A percentile compares a stretch with the other conserved stretches of the same genome.
These are phyloP conservation scores for Aspergillus proliferans DNA, from an alignment of 2,329 filamentous ascomycete species.

Conservation along the genomic window DNA sequence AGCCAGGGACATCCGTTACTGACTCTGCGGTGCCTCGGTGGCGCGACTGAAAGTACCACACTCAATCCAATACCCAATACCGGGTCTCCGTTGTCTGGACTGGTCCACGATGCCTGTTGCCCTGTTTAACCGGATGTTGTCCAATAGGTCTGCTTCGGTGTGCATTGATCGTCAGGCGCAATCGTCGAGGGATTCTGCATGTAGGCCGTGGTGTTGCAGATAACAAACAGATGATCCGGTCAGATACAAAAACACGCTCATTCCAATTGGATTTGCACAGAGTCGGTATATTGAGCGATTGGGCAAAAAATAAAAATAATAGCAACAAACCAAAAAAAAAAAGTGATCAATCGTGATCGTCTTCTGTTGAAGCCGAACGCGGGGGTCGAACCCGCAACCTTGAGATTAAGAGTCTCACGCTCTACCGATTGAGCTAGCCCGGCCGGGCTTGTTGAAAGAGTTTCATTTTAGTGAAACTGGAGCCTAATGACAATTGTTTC, in stretches of 20 bases:
- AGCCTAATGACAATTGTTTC: too few relatives aligned
- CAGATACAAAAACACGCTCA: too few relatives aligned
- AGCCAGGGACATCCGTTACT: neutral
- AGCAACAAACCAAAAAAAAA: too few relatives aligned
- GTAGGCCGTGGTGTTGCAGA: too few relatives aligned
- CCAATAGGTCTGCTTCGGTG: neutral
- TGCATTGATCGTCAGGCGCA: neutral
- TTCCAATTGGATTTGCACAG: neutral
- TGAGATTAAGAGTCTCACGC: slow-evolving; percentile 43
- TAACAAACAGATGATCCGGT: too few relatives aligned
- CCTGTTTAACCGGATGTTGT: neutral
- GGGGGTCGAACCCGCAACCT: slow-evolving; percentile 36
- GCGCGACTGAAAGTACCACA: slow-evolving; percentile 10
- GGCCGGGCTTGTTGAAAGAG: slow-evolving; percentile 15
- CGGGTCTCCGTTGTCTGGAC: neutral
- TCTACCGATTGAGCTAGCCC: slow-evolving; percentile 46
- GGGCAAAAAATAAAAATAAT: neutral
- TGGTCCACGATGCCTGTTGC: neutral
- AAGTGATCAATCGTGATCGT: too few relatives aligned
- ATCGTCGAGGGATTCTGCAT: too few relatives aligned
- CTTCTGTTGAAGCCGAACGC: slow-evolving; percentile 24
- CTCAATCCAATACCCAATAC: neutral
- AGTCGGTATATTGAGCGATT: neutral
- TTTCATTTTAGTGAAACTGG: too few relatives aligned
- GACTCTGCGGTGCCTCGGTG: neutral